Evolutionary conservation across 495 filamentous ascomycete genomes (phyloP).

Genomic region (Entonaema liquescens): DNA sequence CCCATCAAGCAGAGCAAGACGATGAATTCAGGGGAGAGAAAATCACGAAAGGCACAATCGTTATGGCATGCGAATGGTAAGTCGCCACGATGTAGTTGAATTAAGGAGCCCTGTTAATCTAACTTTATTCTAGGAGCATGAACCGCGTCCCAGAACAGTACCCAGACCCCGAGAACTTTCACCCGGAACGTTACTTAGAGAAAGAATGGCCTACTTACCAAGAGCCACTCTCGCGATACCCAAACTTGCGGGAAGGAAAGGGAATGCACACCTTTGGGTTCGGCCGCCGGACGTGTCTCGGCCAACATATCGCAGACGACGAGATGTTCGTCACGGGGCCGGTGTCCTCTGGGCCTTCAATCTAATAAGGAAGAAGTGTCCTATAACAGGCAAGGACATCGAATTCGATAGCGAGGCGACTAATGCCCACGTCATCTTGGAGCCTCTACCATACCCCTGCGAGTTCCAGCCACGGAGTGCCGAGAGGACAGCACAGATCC

Average conservation of each 20-base stretch:
- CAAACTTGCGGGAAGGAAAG: slow-evolving; percentile 60
- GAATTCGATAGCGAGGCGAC: slow-evolving; percentile 61
- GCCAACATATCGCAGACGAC: slow-evolving; percentile 69
- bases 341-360: slow-evolving; percentile 62
- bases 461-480: slow-evolving; percentile 49
- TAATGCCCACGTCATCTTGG: slow-evolving; percentile 59
- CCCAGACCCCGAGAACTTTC: slow-evolving; percentile 62
- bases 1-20: slow-evolving; percentile 60
- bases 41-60: slow-evolving; percentile 60
- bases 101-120: not conserved
- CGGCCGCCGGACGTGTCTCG: slow-evolving; percentile 70
- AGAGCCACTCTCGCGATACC: slow-evolving; percentile 59
- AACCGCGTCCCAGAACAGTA: slow-evolving; percentile 59
- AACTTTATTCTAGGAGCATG: slow-evolving; percentile 51
- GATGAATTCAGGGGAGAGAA: slow-evolving; percentile 60
- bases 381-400: slow-evolving; percentile 51
- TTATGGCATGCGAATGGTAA: slow-evolving; percentile 66
- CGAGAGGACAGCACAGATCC: slow-evolving; percentile 45
- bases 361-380: slow-evolving; percentile 50
- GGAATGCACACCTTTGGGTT: slow-evolving; percentile 67
- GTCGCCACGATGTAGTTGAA: too few relatives aligned
- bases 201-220: slow-evolving; percentile 64
- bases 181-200: slow-evolving; percentile 64
- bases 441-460: slow-evolving; percentile 54
- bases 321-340: slow-evolving; percentile 61